Evolutionary conservation across 768 basidiomycete genomes (phyloP), one percentile per base, ranked within the genome.

Genomic region (Russula olivacea): DNA sequence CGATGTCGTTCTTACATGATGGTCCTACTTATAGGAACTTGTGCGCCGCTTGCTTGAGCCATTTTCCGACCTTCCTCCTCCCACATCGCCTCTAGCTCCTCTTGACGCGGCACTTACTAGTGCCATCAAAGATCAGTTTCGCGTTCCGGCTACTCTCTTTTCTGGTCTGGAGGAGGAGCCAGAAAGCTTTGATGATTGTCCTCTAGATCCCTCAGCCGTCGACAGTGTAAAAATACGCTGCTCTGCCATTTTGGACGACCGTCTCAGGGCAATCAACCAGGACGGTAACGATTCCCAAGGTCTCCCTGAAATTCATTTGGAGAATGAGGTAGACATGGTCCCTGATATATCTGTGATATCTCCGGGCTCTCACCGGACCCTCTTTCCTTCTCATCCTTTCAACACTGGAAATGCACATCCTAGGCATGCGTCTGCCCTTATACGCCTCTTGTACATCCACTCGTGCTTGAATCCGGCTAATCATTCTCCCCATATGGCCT

Each of bases 361-460:
- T 32, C 72, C 77, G 3, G 73, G 75, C 11, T 61, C 66, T 70
- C 73, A 77, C 5, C 79, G 74, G 23, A 81, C 82, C 1, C 69
- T 85, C 32, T 71, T 83, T 12, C 72, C 78, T 21, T 81, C 83
- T 15, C 79, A 79, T 54, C 68, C 78, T 4, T 77, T 77, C 61
- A 73, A 73, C 30, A 72, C 79, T 30, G 76, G 79, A 4, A 77
- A 76, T 34, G 80, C 79, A 21, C 86, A 89, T 68, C 80, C 76
- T 15, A 79, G 74, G 57, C 89, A 90, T 69, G 75, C 79, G 19
- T 82, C 86, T 9, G 82, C 86, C 0, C 76, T 91, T 50, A 74
- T 87, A 25, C 84, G 90, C 43, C 74, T 92, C 36, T 75, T 91
- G 19, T 92, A 87, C 72, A 69, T 91, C 23, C 89, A 91, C 71